These are phyloP conservation scores for Ceratocystis destructans DNA, from an alignment of 2,329 filamentous ascomycete species.

Conservation along the genomic window DNA sequence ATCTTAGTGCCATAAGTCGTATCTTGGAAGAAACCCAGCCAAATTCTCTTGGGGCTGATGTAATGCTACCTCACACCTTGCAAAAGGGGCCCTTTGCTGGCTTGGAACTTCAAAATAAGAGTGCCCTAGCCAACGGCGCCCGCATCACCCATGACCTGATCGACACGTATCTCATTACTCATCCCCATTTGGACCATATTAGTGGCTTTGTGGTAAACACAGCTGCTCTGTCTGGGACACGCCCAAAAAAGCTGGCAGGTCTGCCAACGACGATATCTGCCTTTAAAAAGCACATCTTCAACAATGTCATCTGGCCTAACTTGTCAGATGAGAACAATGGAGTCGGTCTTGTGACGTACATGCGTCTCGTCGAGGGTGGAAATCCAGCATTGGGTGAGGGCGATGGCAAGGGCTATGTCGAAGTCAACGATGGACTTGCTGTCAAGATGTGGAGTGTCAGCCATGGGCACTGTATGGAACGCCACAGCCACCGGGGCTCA, in stretches of 20 bases:
- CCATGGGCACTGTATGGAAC: constrained; percentile 78
- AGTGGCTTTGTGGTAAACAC: constrained; percentile 89
- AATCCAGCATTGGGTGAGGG: constrained; percentile 72
- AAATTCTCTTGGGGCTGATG: constrained; percentile 25
- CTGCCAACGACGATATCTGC: constrained; percentile 81
- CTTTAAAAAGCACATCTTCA: constrained; percentile 90
- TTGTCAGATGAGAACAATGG: constrained; percentile 91
- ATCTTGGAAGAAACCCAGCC: constrained; percentile 51
- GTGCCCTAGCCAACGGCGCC: constrained; percentile 62
- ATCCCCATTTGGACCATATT: constrained; percentile 93
- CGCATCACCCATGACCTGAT: constrained; percentile 68
- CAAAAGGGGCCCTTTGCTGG: constrained; percentile 66
- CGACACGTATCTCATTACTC: constrained; percentile 82
- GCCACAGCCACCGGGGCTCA: constrained; percentile 49
- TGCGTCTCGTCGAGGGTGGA: constrained; percentile 76
- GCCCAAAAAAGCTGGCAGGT: constrained; percentile 74
- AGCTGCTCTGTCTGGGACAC: constrained; percentile 64
- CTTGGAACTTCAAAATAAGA: constrained; percentile 52
- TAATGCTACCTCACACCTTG: constrained; percentile 38
- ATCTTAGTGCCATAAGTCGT: constrained; percentile 70
- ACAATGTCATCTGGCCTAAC: constrained; percentile 96
- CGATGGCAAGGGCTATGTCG: constrained; percentile 68
- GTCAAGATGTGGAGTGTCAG: constrained; percentile 78
- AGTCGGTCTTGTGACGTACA: constrained; percentile 80
- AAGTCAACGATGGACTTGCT: constrained; percentile 77